Conservation (phyloP, 1,284 basidiomycete species). For the Schizopora paradoxa region DNA sequence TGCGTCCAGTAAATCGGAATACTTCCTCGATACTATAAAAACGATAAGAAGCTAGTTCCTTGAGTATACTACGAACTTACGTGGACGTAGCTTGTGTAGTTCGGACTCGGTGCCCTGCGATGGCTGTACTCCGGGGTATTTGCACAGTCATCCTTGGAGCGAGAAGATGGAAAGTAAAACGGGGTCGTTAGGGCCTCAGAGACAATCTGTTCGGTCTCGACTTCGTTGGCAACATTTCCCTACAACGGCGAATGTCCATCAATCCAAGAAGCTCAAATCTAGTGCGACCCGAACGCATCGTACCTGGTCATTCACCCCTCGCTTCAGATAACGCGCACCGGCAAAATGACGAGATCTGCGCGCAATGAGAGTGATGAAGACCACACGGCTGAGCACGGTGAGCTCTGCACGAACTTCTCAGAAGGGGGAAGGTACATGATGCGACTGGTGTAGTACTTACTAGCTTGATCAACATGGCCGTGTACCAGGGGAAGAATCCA, state of each 20-base stretch:
- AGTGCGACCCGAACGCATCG: background rate
- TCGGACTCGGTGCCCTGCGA: conserved; percentile 61
- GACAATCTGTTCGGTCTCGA: conserved; percentile 98
- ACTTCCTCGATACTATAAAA: conserved; percentile 81
- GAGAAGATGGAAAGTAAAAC: conserved; percentile 65
- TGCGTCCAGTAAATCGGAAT: conserved; percentile 98
- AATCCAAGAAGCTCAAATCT: background rate
- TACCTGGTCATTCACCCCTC: conserved; percentile 91
- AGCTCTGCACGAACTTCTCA: conserved; percentile 54
- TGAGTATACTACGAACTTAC: conserved; percentile 31
- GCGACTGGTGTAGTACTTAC: conserved; percentile 42
- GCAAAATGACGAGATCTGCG: conserved; percentile 94
- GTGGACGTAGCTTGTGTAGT: conserved; percentile 93
- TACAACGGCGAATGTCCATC: conserved; percentile 28
- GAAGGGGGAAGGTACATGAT: background rate
- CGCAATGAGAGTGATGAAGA: conserved; percentile 94
- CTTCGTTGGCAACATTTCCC: conserved; percentile 99
- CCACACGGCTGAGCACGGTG: conserved; percentile 82
- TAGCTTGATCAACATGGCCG: conserved; percentile 97
- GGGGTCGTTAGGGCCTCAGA: conserved; percentile 91
- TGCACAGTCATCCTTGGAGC: conserved; percentile 27
- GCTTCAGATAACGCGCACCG: conserved; percentile 91
- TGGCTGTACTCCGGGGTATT: conserved; percentile 21
- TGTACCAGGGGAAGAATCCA: conserved; percentile 95
- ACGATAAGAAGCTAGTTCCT: background rate